Evolutionary conservation across 495 filamentous ascomycete genomes (phyloP), one percentile per base, ranked within the genome.

Genomic region (Cetradonia linearis): DNA sequence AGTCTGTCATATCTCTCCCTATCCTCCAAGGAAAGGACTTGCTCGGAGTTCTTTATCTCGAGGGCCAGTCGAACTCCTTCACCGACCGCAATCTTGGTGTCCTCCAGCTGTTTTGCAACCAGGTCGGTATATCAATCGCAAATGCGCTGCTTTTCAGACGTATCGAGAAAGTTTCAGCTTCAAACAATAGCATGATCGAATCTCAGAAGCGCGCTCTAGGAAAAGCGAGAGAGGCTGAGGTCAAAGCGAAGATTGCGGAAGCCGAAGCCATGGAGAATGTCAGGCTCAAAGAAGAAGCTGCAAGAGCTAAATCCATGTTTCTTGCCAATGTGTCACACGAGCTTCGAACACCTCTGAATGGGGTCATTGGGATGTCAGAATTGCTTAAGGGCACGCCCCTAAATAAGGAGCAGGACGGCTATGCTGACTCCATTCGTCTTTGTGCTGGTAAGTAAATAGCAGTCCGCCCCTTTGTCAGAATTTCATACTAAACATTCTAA

Each of bases 271-370:
- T 91, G 62, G 84, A 87, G 52, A 92, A 90, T 63, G 87, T 94
- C 62, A 87, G 88, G 66, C 77, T 94, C 16, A 91, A 92, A 52
- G 89, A 96, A 69, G 91, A 96, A 70, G 90, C 89, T 13, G 89
- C 89, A 40, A 88, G 86, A 70, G 90, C 89, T 14, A 96, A 95
- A 70, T 87, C 85, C 8, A 91, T 95, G 54, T 96, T 96, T 77
- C 78, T 96, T 25, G 91, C 91, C 20, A 96, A 95, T 66, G 89
- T 95, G 18, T 91, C 87, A 3, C 89, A 93, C 66, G 89, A 93
- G 71, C 72, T 92, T 52, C 83, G 89, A 25, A 93, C 89, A 3
- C 91, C 89, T 0, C 81, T 95, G 61, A 91, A 91, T 67, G 89
- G 89, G 33, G 88, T 95, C 4, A 93, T 95, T 72, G 89, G 91